Base-by-base conservation (phyloP, 495 filamentous ascomycete genomes). In the Daldinia decipiens region DNA sequence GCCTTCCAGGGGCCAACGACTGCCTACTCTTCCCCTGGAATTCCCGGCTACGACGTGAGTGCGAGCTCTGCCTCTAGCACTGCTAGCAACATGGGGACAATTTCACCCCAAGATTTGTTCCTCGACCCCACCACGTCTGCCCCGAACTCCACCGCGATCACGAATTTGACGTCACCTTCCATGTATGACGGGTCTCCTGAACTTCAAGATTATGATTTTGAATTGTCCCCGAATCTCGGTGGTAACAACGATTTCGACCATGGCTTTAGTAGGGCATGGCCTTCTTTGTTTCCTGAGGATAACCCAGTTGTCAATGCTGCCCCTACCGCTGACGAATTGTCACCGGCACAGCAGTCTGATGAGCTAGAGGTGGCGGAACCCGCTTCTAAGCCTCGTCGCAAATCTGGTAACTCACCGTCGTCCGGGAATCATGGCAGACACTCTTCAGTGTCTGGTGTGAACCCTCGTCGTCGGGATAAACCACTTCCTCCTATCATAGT, bases 61-160 rank as follows among this genome's bases (percentile, higher is more conserved):
- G 66, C 71, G 65, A 82, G 82, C 73, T 72, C 76, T 59, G 79
- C 76, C 43, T 76, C 82, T 38, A 78, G 81, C 77, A 68, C 80
- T 24, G 66, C 78, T 51, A 73, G 79, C 71, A 85, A 86, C 76
- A 75, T 87, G 74, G 87, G 83, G 71, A 97, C 94, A 19, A 86
- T 98, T 53, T 98, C 95, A 60, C 95, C 95, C 13, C 89, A 90
- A 77, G 93, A 97, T 71, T 81, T 97, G 47, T 85, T 93, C 76
- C 79, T 91, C 57, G 91, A 93, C 66, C 82, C 85, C 17, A 83
- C 82, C 73, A 81, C 84, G 73, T 95, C 93, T 60, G 89, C 93
- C 31, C 93, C 93, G 40, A 92, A 93, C 59, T 97, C 94, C 0
- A 84, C 90, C 43, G 88, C 93, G 13, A 91, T 93, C 76, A 96